Conservation (phyloP, 2,329 filamentous ascomycete genomes). For the Neofusicoccum kwambonambiense region DNA sequence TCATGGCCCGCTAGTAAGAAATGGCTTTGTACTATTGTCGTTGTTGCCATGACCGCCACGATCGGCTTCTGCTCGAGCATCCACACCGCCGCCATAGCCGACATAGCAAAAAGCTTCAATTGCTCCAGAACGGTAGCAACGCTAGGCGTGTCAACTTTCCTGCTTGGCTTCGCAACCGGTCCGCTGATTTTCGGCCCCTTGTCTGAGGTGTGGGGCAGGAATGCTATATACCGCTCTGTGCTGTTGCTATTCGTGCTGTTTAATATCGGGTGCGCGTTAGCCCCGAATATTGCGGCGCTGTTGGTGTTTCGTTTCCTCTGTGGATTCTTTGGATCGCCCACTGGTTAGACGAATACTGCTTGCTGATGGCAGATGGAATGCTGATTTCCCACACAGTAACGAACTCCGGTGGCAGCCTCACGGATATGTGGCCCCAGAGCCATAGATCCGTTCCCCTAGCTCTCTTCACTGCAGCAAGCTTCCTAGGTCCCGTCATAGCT, state of each 20-base stretch:
- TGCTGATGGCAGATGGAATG: conserved; percentile 46
- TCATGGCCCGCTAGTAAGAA: conserved; percentile 18
- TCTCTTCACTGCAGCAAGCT: conserved; percentile 53
- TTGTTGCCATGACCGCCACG: conserved; percentile 20
- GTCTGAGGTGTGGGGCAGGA: conserved; percentile 55
- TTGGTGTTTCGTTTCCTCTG: conserved; percentile 49
- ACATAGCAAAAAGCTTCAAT: conserved; percentile 22
- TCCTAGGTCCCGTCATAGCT: conserved; percentile 41
- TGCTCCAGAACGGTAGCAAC: conserved; percentile 11
- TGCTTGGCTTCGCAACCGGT: conserved; percentile 52
- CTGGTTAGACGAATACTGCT: conserved; percentile 60
- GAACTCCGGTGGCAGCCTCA: conserved; percentile 48
- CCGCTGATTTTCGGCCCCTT: conserved; percentile 55
- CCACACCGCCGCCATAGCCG: conserved; percentile 45
- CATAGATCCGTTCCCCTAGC: conserved; percentile 71
- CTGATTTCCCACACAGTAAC: not conserved
- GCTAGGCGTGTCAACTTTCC: conserved; percentile 50
- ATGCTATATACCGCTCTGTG: conserved; percentile 50
- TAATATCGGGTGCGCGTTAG: conserved; percentile 48
- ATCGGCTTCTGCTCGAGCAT: conserved; percentile 40
- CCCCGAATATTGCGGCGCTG: conserved; percentile 42
- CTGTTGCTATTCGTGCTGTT: conserved; percentile 55
- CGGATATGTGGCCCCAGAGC: conserved; percentile 73
- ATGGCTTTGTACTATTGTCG: conserved; percentile 19
- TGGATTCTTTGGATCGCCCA: conserved; percentile 62